These are phyloP conservation scores for Sporothrix inflata DNA, from an alignment of 2,329 filamentous ascomycete species.

Conservation along the genomic window DNA sequence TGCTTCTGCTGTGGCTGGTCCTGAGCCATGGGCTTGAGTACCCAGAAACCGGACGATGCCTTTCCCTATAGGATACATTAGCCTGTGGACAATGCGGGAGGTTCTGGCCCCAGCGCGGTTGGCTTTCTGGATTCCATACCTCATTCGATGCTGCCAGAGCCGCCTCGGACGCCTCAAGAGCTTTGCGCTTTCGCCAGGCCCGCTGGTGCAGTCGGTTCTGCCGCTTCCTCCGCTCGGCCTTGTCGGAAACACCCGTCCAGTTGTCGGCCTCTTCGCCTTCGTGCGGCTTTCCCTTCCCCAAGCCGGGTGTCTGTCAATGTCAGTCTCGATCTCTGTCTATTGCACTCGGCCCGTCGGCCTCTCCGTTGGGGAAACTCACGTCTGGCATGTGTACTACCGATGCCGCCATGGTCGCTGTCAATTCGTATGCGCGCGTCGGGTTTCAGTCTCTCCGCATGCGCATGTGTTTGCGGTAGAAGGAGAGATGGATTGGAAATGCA, in stretches of 20 bases:
- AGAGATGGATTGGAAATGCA: not conserved
- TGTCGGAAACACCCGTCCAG: slow-evolving; percentile 25
- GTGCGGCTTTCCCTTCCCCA: not conserved
- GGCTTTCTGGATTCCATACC: not conserved
- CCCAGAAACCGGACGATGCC: slow-evolving; percentile 26
- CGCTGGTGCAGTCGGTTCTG: slow-evolving; percentile 33
- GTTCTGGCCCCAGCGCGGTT: not conserved
- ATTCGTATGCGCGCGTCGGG: not conserved
- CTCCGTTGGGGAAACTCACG: not conserved
- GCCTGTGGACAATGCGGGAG: not conserved
- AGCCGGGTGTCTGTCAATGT: not conserved
- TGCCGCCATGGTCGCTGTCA: not conserved
- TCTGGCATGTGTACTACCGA: not conserved
- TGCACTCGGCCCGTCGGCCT: not conserved
- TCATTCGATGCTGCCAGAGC: not conserved
- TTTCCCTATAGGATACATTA: not conserved
- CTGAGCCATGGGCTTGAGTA: slow-evolving; percentile 18
- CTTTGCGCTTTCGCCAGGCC: slow-evolving; percentile 29
- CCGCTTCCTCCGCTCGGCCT: slow-evolving; percentile 30
- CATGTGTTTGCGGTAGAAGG: not conserved
- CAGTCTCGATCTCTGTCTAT: not conserved
- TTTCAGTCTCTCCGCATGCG: not conserved
- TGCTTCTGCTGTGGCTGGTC: not conserved
- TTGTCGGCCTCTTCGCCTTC: not conserved
- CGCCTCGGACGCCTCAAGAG: not conserved